Base-by-base conservation (phyloP, 2,329 filamentous ascomycete species). In the Aspergillus neoniger region DNA sequence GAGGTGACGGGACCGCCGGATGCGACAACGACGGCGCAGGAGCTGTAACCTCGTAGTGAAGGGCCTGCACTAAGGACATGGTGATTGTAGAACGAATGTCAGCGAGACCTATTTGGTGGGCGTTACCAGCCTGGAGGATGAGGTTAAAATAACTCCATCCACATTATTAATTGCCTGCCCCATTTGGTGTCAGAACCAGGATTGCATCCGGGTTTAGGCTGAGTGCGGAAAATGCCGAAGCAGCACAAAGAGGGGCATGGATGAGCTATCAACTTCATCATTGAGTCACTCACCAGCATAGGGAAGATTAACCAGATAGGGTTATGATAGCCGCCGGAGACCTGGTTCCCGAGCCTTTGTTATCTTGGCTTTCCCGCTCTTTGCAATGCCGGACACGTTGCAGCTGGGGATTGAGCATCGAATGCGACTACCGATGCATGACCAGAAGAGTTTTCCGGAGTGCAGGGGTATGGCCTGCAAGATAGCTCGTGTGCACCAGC, bases 61-160 rank as follows among this genome's bases (percentile, higher is more conserved):
- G 48, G 25, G 47, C 39, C 30, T 57, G 52, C 14, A 53, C 36
- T 4, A 62, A 43, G 3, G 56, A 53, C 60, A 59, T 62, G 6
- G 15, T 54, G 47, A 6, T 7, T 19, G 19, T 4, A 7, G 10
- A 23, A 15, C 10, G 15, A 23, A 7, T 12, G 19, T 30, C 10
- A 12, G 2, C 15, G 32, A 36, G 32, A 10, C 32, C 10, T 2
- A 14, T 21, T 1, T 23, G 19, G 10, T 7, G 1, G 14, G 19
- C 12, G 2, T 23, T 10, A 23, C 9, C 19, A 21, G 6, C 41
- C 19, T 14, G 41, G 41, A 43, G 10, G 19, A 5, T 23, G 10
- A 21, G 19, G 19, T 44, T 19, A 10, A 23, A 44, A 23, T 7
- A 23, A 44, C 5, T 3, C 10, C 7, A 36, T 36, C 12, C 2